Base-by-base conservation (phyloP, 2,329 filamentous ascomycete genomes). In the Dothideomycetidae sp. region DNA sequence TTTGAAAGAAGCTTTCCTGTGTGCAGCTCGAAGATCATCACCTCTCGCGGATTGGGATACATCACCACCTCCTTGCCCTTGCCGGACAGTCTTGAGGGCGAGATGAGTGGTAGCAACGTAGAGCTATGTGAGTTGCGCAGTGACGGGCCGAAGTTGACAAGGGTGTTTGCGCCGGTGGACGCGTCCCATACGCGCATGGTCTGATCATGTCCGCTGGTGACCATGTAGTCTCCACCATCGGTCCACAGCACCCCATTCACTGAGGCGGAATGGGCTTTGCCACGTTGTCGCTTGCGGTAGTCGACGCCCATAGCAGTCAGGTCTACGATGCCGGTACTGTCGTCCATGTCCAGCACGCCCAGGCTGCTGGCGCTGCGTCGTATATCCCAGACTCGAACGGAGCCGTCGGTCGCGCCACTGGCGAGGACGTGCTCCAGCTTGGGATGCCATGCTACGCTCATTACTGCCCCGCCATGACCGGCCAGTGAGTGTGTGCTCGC, bases 191-290 rank as follows among this genome's bases (percentile, higher is more conserved):
- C 81, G 3, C 86, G 73, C 44, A 96, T 78, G 5, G 79, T 73
- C 33, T 81, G 70, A 54, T 96, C 90, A 41, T 92, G 80, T 0
- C 85, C 86, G 2, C 81, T 71, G 1, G 81, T 84, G 10, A 94
- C 67, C 12, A 96, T 66, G 52, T 80, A 77, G 10, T 64, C 66
- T 1, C 84, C 84, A 51, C 84, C 77, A 42, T 83, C 76, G 1
- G 81, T 86, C 84, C 85, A 96, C 1, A 76, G 67, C 5, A 94
- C 63, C 1, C 81, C 82, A 44, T 93, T 94, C 2, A 92, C 84
- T 1, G 83, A 73, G 3, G 81, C 85, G 9, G 71, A 68, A 51
- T 96, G 88, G 0, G 88, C 84, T 47, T 58, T 61, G 5, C 57
- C 59, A 13, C 56, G 55, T 21, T 53, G 48, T 13, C 54, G 51